Conservation (phyloP, 805 yeast genomes). For the Wickerhamomyces strasburgensis region DNA sequence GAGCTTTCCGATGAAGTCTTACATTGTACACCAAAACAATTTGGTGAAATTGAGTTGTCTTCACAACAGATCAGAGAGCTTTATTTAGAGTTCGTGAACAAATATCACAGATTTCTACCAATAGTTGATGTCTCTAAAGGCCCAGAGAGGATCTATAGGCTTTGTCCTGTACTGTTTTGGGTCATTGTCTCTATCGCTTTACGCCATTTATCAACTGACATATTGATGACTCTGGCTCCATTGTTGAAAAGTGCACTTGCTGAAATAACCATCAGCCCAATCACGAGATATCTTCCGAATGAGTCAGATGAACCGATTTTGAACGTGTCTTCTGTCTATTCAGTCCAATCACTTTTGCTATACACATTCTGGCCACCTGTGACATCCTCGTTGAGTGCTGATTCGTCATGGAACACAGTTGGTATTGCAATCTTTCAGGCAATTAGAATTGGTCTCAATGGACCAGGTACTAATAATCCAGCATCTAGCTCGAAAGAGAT, state of each 20-base stretch:
- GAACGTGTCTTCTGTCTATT: slow-evolving; percentile 86
- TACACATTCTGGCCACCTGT: slow-evolving; percentile 96
- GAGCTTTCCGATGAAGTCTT: slow-evolving; percentile 34
- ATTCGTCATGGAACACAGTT: slow-evolving; percentile 91
- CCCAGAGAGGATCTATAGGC: slow-evolving; percentile 70
- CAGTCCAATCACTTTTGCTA: slow-evolving; percentile 87
- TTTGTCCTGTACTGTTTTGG: slow-evolving; percentile 93
- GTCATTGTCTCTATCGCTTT: slow-evolving; percentile 82
- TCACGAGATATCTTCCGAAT: slow-evolving; percentile 74
- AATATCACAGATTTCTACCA: slow-evolving; percentile 83
- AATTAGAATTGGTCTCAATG: slow-evolving; percentile 82
- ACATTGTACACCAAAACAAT: slow-evolving; percentile 58
- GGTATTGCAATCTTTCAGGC: slow-evolving; percentile 94
- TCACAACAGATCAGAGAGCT: slow-evolving; percentile 57
- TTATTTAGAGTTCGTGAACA: slow-evolving; percentile 63
- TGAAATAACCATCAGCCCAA: slow-evolving; percentile 86
- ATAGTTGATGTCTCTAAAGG: slow-evolving; percentile 79
- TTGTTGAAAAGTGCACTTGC: slow-evolving; percentile 72
- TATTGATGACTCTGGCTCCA: slow-evolving; percentile 57
- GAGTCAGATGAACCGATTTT: slow-evolving; percentile 77
- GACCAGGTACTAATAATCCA: slow-evolving; percentile 55
- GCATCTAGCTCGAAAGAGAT: slow-evolving; percentile 30
- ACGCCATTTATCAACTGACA: slow-evolving; percentile 48
- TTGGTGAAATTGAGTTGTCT: slow-evolving; percentile 63
- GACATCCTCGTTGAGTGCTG: slow-evolving; percentile 91